A percentile compares a stretch with the other conserved stretches of the same genome.
Evolutionary conservation across 1,284 basidiomycete genomes (phyloP).

Genomic region (Marasmius tenuissimus): DNA sequence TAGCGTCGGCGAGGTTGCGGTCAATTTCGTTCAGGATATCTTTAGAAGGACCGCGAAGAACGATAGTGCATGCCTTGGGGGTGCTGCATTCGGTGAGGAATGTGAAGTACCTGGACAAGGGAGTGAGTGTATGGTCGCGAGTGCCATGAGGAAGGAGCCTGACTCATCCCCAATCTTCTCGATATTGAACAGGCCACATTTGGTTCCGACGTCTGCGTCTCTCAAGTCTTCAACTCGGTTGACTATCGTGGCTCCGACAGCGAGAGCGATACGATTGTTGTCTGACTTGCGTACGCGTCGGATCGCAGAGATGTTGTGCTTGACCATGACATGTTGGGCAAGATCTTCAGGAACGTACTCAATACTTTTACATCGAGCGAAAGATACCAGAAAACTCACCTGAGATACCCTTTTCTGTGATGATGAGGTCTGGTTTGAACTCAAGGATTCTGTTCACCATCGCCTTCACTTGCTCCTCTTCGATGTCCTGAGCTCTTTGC

Average conservation of each 20-base stretch:
- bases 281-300: slow-evolving; percentile 97
- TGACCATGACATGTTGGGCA: slow-evolving; percentile 91
- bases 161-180: slow-evolving; percentile 98
- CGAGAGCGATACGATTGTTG: slow-evolving; percentile 97
- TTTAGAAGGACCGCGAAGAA: slow-evolving; percentile 97
- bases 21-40: slow-evolving; percentile 99
- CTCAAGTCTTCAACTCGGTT: slow-evolving; percentile 96
- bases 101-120: slow-evolving; percentile 81
- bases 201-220: slow-evolving; percentile 88
- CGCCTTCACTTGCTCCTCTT: slow-evolving; percentile 95
- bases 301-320: slow-evolving; percentile 89
- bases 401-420: slow-evolving; percentile 98
- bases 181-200: slow-evolving; percentile 93
- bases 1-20: slow-evolving; percentile 95
- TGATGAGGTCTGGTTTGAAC: slow-evolving; percentile 93
- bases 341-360: slow-evolving; percentile 58
- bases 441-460: slow-evolving; percentile 89
- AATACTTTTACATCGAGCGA: neutral
- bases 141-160: slow-evolving; percentile 26
- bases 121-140: slow-evolving; percentile 1
- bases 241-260: slow-evolving; percentile 94
- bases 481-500: slow-evolving; percentile 91
- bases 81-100: slow-evolving; percentile 90
- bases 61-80: slow-evolving; percentile 98
- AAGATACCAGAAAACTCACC: slow-evolving; percentile 46